These are phyloP conservation scores for Cinchona pubescens DNA, from an alignment of 257 asterid genomes.

Conservation along the genomic window DNA sequence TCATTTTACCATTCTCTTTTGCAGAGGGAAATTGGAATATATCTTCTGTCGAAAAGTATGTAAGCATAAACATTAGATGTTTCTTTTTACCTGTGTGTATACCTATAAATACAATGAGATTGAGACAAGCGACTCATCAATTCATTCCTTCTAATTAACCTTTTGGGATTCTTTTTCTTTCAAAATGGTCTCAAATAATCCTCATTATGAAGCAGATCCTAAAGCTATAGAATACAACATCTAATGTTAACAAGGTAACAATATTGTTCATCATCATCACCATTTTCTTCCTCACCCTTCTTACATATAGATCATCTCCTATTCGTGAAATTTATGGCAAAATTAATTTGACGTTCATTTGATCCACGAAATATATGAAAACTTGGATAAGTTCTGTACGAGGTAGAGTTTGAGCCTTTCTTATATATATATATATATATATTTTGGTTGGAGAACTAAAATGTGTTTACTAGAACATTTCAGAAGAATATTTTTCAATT, in stretches of 20 bases:
- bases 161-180: neutral
- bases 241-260: no score
- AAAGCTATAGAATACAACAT: neutral
- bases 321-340: neutral
- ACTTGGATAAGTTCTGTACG: neutral
- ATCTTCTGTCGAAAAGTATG: neutral
- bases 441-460: neutral
- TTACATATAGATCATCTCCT: neutral
- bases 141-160: neutral
- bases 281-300: neutral
- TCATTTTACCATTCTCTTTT: neutral
- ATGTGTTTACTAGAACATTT: neutral
- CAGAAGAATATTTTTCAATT: neutral
- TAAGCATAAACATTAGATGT: neutral
- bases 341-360: neutral
- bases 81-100: neutral
- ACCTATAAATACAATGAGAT: neutral
- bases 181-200: constrained; percentile 35
- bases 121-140: neutral
- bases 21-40: constrained; percentile 1
- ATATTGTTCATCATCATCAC: neutral
- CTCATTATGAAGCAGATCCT: constrained; percentile 36
- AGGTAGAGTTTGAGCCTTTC: no score
- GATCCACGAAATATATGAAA: neutral
- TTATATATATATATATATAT: no score